A percentile compares a stretch with the other conserved stretches of the same genome.
Evolutionary conservation across 768 basidiomycete species (phyloP).

Genomic region (Tulasnella sp.): DNA sequence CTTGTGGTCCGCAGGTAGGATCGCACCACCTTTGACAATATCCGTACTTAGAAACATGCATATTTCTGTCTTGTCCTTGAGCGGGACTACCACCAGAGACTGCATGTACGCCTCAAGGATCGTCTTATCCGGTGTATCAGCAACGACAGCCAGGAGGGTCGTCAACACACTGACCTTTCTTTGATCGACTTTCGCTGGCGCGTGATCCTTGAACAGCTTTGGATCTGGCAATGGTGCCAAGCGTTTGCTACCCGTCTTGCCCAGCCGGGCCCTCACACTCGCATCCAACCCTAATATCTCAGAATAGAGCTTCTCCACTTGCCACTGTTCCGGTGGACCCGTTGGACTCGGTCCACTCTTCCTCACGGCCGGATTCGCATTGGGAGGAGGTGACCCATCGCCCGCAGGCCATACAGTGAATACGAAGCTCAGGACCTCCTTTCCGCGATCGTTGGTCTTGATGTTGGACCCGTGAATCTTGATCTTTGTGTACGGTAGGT

Average conservation of each 20-base stretch:
- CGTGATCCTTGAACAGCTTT: constrained; percentile 92
- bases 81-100: constrained; percentile 64
- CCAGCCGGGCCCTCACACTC: constrained; percentile 43
- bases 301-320: constrained; percentile 86
- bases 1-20: constrained; percentile 73
- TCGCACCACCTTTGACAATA: constrained; percentile 59
- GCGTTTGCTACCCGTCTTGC: constrained; percentile 61
- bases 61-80: constrained; percentile 81
- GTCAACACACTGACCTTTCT: constrained; percentile 54
- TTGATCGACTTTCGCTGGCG: constrained; percentile 92
- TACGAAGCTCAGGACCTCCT: constrained; percentile 85
- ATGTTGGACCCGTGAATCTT: constrained; percentile 73
- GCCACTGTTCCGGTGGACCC: constrained; percentile 27
- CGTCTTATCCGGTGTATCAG: constrained; percentile 20
- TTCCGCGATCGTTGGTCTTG: constrained; percentile 77
- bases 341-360: background rate
- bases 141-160: background rate
- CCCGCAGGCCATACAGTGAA: constrained; percentile 61
- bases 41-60: constrained; percentile 90
- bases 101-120: constrained; percentile 75
- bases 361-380: constrained; percentile 2
- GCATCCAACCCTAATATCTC: constrained; percentile 85
- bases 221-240: constrained; percentile 79
- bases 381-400: constrained; percentile 41
- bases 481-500: constrained; percentile 63